Base-by-base conservation (phyloP, 805 yeast genomes). In the Candida yuanshanica region DNA sequence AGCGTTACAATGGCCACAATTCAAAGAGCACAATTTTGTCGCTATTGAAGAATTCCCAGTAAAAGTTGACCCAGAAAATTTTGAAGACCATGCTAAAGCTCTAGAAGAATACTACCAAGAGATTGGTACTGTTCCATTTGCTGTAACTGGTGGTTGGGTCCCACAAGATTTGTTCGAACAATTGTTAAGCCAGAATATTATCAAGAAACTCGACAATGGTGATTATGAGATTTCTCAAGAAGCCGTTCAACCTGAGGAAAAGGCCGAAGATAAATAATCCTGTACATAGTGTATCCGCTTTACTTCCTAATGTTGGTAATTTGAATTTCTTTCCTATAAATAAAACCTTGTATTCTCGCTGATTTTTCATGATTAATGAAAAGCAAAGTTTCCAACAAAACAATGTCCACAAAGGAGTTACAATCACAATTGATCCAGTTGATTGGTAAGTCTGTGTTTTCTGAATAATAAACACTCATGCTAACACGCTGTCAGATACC, bases 101-200 rank as follows among this genome's bases (percentile, higher is more conserved):
- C 69, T 87, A 51, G 79, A 75, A 44, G 74, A 70, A 23, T 84
- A 86, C 67, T 91, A 87, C 62, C 66, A 75, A 48, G 79, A 77
- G 50, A 64, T 84, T 36, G 73, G 82, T 27, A 69, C 80, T 6
- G 73, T 79, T 38, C 96, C 97, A 33, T 90, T 88, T 63, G 82
- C 86, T 23, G 91, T 91, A 36, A 84, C 96, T 20, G 83, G 85
- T 41, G 96, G 96, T 5, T 91, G 97, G 96, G 75, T 93, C 43
- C 96, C 98, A 14, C 96, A 88, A 58, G 95, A 88, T 58, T 79
- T 88, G 83, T 90, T 91, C 56, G 82, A 78, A 25, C 75, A 75
- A 37, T 69, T 87, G 53, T 62, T 79, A 32, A 76, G 78, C 17
- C 80, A 80, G 46, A 93, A 91, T 1, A 69, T 82, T 42, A 68